Evolutionary conservation across 2,329 filamentous ascomycete species (phyloP).

Genomic region (Xenoacremonium recifei): DNA sequence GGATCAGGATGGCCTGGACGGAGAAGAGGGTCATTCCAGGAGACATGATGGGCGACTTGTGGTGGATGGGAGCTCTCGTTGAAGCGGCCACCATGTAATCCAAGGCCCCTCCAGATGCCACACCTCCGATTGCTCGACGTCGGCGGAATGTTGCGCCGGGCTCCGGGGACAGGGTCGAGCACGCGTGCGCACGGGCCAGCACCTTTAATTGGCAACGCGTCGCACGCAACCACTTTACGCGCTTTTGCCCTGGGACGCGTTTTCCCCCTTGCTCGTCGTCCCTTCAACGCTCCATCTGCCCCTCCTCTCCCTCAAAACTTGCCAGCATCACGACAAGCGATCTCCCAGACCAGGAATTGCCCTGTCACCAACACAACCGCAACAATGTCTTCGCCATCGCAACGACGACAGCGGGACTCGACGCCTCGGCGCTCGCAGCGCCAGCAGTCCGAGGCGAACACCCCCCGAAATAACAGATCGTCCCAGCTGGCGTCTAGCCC

Average conservation of each 20-base stretch:
- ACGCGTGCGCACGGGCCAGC: constrained; percentile 27
- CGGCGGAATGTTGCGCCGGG: constrained; percentile 32
- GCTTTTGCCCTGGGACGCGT: constrained; percentile 25
- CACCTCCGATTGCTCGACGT: constrained; percentile 16
- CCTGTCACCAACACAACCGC: constrained; percentile 5
- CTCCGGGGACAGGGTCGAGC: not conserved
- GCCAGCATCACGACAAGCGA: constrained; percentile 17
- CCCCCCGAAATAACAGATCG: constrained; percentile 43
- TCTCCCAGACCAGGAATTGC: constrained; percentile 5
- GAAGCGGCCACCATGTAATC: constrained; percentile 17
- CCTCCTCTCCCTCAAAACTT: constrained; percentile 24
- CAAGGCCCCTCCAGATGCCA: constrained; percentile 31
- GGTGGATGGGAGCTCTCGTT: constrained; percentile 12
- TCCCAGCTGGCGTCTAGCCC: constrained; percentile 72
- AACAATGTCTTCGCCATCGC: constrained; percentile 43
- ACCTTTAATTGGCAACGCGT: constrained; percentile 13
- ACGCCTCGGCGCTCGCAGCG: constrained; percentile 42
- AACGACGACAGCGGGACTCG: constrained; percentile 51
- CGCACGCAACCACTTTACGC: constrained; percentile 41
- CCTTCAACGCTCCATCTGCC: constrained; percentile 21
- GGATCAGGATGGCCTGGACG: constrained; percentile 74
- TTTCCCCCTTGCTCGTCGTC: constrained; percentile 20
- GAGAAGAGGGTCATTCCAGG: constrained; percentile 74
- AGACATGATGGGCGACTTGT: constrained; percentile 55
- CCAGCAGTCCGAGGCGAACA: constrained; percentile 39